phyloP scores from a whole-genome alignment of 169 alveolate species.

The Amoebophrya sp. region DNA sequence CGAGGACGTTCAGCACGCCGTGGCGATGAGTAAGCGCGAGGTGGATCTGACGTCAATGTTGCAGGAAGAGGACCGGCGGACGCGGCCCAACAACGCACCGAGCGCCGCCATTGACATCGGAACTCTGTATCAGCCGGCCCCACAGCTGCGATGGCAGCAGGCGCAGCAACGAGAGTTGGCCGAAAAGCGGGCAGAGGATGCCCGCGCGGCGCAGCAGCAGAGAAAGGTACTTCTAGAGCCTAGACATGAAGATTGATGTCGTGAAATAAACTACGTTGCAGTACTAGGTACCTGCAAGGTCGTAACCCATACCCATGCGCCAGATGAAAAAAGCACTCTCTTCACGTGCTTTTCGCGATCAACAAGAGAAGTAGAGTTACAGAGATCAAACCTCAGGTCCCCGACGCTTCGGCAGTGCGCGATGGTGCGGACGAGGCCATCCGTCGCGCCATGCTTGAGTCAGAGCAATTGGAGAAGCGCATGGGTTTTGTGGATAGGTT shows the following conservation, averaged over 20 bases:
- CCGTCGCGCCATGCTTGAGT: not conserved
- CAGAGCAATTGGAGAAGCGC: not conserved
- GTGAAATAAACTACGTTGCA: not conserved
- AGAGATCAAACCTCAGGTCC: not conserved
- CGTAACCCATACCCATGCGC: too few species aligned
- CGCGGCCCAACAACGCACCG: not conserved
- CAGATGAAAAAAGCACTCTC: too few species aligned
- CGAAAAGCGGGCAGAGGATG: not conserved
- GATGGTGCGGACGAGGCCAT: not conserved
- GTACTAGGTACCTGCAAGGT: too few species aligned
- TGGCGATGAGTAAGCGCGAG: not conserved
- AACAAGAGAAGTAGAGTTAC: not conserved
- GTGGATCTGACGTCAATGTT: not conserved
- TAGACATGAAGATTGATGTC: not conserved
- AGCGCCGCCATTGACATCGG: not conserved
- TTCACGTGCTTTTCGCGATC: too few species aligned
- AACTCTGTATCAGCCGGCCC: not conserved
- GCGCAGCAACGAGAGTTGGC: not conserved
- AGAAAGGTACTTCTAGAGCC: not conserved
- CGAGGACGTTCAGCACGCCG: not conserved
- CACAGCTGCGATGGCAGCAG: not conserved
- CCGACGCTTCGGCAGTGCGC: too few species aligned
- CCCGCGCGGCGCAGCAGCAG: not conserved
- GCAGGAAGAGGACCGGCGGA: not conserved
- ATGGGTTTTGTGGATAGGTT: not conserved